Base-by-base conservation (phyloP, 192 early-diverging fungal genomes). In the Diversispora eburnea region DNA sequence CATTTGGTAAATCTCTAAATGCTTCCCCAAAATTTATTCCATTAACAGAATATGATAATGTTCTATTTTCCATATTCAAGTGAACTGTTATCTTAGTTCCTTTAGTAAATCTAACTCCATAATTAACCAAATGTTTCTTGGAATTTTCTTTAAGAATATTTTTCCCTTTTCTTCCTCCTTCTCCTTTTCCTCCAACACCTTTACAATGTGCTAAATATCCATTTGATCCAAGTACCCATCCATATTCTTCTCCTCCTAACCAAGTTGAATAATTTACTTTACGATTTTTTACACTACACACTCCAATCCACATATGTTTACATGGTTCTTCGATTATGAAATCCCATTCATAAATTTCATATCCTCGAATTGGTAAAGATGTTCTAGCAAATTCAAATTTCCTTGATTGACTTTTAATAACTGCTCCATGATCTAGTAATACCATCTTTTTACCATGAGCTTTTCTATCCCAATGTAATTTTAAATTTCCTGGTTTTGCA, bases 291-390 rank as follows among this genome's bases (percentile, higher is more conserved):
- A 20, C 22, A 10, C 9, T 39, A 49, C 22, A 48, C 22, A 67
- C 45, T 9, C 66, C 66, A 15, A 67, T 52, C 66, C 66, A 67
- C 47, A 52, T 6, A 22, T 52, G 15, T 52, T 52, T 52, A 67
- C 66, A 67, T 33, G 45, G 8, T 51, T 67, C 66, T 49, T 67
- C 66, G 20, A 67, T 67, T 42, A 47, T 19, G n/a, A 67, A 33
- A 51, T 67, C 66, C 66, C 66, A 67, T 67, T 67, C 66, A 67
- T 67, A 67, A 20, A 67, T 52, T 49, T 52, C 49, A 48, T 48
- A 12, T 20, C 66, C 49, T 25, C 60, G 41, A 62, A 62, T 62
- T 15, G 60, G 60, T 43, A 62, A 43, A 3, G 60, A 17, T 15
- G 60, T 22, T 6, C 60, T 62, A 15, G 60, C 60, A 15, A 22